These are phyloP conservation scores for Heteromeles arbutifolia DNA, from an alignment of 306 rosid species.

Conservation along the genomic window DNA sequence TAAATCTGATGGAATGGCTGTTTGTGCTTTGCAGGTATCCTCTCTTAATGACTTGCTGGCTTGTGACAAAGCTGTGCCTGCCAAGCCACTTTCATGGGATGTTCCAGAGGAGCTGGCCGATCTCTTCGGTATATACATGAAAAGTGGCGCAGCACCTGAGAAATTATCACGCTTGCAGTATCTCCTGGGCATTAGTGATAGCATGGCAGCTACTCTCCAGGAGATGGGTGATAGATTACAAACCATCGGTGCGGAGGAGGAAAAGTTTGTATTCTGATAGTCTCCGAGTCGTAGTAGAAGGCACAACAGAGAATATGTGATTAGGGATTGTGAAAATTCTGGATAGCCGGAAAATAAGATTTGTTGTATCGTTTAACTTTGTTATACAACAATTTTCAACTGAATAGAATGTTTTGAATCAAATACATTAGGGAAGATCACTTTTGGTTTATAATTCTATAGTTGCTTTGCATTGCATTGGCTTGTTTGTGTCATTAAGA, in stretches of 20 bases:
- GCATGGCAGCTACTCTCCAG: slow-evolving; percentile 57
- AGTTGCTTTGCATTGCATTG: neutral
- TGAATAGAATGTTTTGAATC: neutral
- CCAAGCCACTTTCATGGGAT: slow-evolving; percentile 47
- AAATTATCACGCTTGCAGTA: slow-evolving; percentile 76
- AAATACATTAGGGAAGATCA: neutral
- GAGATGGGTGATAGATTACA: slow-evolving; percentile 62
- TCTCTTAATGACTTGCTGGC: slow-evolving; percentile 61
- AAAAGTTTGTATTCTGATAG: slow-evolving; percentile 70
- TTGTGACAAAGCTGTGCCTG: slow-evolving; percentile 61
- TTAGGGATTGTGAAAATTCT: slow-evolving; percentile 4
- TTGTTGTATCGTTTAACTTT: neutral
- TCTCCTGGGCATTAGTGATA: slow-evolving; percentile 77
- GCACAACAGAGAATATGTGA: neutral
- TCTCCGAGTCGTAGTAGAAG: neutral
- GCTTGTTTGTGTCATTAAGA: neutral
- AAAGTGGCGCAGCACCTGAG: slow-evolving; percentile 66
- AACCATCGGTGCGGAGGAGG: slow-evolving; percentile 55
- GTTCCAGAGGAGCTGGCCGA: slow-evolving; percentile 80
- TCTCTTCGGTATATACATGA: slow-evolving; percentile 58
- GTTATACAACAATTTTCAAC: neutral
- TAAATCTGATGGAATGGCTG: neutral
- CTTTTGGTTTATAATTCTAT: neutral
- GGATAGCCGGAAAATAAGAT: neutral
- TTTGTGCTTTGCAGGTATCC: slow-evolving; percentile 34